These are phyloP conservation scores for Gossypium ekmanianum DNA, from an alignment of 345 rosid species.

Conservation along the genomic window DNA sequence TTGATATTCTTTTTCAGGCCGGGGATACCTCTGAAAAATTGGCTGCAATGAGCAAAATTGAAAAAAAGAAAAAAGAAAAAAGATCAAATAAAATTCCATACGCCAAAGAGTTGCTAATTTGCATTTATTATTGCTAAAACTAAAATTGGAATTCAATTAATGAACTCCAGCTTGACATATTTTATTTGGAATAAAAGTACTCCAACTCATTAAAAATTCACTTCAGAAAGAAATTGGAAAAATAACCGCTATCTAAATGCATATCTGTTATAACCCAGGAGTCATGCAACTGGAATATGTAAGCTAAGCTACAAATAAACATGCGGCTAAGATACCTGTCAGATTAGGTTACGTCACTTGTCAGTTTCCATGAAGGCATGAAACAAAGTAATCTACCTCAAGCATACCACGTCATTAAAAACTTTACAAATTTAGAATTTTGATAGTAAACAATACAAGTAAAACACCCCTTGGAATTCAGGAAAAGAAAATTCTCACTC, in stretches of 20 bases:
- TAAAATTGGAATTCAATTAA: neutral
- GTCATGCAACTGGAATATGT: neutral
- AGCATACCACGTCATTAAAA: neutral
- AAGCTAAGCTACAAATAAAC: neutral
- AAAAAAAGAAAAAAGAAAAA: neutral
- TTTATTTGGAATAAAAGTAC: slow-evolving; percentile 6
- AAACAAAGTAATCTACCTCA: neutral
- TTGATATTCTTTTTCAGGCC: slow-evolving; percentile 85
- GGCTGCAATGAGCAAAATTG: slow-evolving; percentile 41
- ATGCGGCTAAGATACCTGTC: neutral
- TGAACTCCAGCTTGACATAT: neutral
- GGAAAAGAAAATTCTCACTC: neutral
- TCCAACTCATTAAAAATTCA: slow-evolving; percentile 5
- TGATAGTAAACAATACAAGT: neutral
- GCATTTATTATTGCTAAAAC: neutral
- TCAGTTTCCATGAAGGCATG: neutral
- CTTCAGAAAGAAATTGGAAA: neutral
- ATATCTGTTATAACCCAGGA: neutral
- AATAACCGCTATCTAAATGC: neutral
- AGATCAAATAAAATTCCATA: neutral
- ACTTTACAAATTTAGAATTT: neutral
- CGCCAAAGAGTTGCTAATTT: neutral
- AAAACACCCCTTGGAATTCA: neutral
- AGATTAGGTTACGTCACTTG: neutral
- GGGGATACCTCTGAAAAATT: slow-evolving; percentile 74